Evolutionary conservation across 2,329 filamentous ascomycete species (phyloP), one percentile per base, ranked within the genome.

Genomic region (Seiridium cupressi): DNA sequence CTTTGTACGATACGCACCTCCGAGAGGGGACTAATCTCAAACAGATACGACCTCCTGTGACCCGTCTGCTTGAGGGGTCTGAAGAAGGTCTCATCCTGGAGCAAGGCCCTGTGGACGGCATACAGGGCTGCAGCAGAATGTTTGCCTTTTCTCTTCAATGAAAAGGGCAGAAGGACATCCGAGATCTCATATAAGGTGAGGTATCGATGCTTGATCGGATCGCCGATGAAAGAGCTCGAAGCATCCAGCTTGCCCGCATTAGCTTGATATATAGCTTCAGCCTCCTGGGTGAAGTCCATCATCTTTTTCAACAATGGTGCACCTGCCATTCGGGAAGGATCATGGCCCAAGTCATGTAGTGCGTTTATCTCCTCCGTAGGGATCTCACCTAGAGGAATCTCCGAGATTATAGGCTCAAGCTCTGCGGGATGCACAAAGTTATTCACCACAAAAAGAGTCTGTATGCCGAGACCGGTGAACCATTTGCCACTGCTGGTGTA

Each of bases 21-120:
- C 8, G 76, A 73, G 54, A 80, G 77, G 7, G 86, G 81, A 31
- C 82, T 79, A 60, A 93, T 80, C 63, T 88, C 83, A 66, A 89
- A 90, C 36, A 90, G 65, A 61, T 82, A 81, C 6, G 83, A 72
- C 74, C 82, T 68, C 74, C 86, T 69, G 79, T 70, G 70, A 73
- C 81, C 73, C 73, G 81, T 71, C 63, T 82, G 67, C 73, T 80
- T 72, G 70, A 84, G 63, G 2, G 81, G 77, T 2, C 80, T 79
- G 68, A 93, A 91, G 35, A 80, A 84, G 57, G 86, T 79, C 7
- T 88, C 85, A 61, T 87, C 82, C 46, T 81, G 78, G 32, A 81
- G 72, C 6, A 94, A 70, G 7, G 88, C 83, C 59, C 84, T 84
- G 65, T 92, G 88, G 5, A 93, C 85, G 3, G 91, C 90, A 67